Percentiles rank a stretch among this genome's conserved stretches.
Conservation (phyloP, 192 early-diverging fungal genomes). For the Paraglomus brasilianum region DNA sequence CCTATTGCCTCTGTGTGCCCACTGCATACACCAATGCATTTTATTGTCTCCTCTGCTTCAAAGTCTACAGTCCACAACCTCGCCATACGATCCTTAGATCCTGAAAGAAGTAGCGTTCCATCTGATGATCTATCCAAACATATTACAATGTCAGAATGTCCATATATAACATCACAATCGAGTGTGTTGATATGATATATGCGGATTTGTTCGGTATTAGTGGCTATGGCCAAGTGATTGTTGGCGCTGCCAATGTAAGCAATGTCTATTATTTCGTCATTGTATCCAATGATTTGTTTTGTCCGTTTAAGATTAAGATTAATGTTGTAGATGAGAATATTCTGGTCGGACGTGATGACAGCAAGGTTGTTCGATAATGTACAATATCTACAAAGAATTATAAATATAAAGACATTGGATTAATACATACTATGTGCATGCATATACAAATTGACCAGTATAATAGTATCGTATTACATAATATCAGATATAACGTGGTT, state of each 20-base stretch:
- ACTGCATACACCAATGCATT: conserved; percentile 67
- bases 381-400: conserved; percentile 42
- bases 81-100: conserved; percentile 89
- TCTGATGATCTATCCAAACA: conserved; percentile 69
- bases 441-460: no score
- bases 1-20: conserved; percentile 95
- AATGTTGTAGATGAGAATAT: conserved; percentile 77
- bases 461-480: conserved; percentile 41
- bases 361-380: conserved; percentile 56
- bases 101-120: conserved; percentile 74
- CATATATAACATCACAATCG: conserved; percentile 85
- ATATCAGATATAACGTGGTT: conserved; percentile 77
- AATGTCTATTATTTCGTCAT: conserved; percentile 93
- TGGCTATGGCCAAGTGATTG: conserved; percentile 79
- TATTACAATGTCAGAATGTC: conserved; percentile 87
- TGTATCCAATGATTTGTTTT: conserved; percentile 91
- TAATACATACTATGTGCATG: no score
- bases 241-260: conserved; percentile 73
- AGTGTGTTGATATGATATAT: conserved; percentile 77
- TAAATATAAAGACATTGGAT: no score
- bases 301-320: conserved; percentile 51
- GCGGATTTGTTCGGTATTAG: conserved; percentile 91
- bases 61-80: conserved; percentile 77
- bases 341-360: conserved; percentile 87
- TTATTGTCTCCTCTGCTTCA: conserved; percentile 59